A percentile compares a stretch with the other conserved stretches of the same genome.
phyloP scores from a whole-genome alignment of 371 early-diverging fungal species.

The Syncephalastrum sp. region DNA sequence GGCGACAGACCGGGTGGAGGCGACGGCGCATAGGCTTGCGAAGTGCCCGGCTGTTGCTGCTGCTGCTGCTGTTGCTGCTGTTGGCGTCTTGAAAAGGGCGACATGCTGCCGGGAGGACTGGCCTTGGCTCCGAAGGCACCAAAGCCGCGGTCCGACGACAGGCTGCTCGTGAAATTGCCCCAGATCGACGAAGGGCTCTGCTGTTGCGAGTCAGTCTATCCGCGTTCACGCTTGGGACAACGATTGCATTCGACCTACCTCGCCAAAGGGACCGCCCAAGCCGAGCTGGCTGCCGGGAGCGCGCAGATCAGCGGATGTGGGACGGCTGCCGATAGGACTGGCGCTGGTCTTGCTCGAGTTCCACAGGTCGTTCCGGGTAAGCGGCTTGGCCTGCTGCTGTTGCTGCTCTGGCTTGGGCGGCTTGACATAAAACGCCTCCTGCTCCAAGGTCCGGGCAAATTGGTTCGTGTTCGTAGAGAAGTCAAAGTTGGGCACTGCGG shows the following conservation, averaged over 20 bases:
- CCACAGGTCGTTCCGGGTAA: constrained; percentile 1
- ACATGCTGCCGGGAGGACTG: constrained; percentile 9
- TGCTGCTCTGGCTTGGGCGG: constrained; percentile 22
- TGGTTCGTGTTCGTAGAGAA: constrained; percentile 64
- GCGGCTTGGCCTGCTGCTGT: neutral
- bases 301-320: constrained; percentile 10
- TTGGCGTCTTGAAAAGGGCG: constrained; percentile 7
- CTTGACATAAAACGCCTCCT: constrained; percentile 56
- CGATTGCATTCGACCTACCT: constrained; percentile 1
- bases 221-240: too few species aligned
- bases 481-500: constrained; percentile 68
- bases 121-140: constrained; percentile 11
- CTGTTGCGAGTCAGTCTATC: too few species aligned
- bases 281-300: constrained; percentile 2
- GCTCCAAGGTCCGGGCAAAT: constrained; percentile 51
- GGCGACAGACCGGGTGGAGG: constrained; percentile 26
- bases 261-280: constrained; percentile 6
- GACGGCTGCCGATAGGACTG: constrained; percentile 12
- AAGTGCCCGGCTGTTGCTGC: constrained; percentile 12
- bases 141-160: constrained; percentile 24
- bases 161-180: constrained; percentile 39
- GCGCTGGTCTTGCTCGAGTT: neutral
- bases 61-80: constrained; percentile 10
- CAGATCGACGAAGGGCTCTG: constrained; percentile 28
- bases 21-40: constrained; percentile 26